phyloP scores from a whole-genome alignment of 2,329 filamentous ascomycete species.

The Aureobasidium sp. region DNA sequence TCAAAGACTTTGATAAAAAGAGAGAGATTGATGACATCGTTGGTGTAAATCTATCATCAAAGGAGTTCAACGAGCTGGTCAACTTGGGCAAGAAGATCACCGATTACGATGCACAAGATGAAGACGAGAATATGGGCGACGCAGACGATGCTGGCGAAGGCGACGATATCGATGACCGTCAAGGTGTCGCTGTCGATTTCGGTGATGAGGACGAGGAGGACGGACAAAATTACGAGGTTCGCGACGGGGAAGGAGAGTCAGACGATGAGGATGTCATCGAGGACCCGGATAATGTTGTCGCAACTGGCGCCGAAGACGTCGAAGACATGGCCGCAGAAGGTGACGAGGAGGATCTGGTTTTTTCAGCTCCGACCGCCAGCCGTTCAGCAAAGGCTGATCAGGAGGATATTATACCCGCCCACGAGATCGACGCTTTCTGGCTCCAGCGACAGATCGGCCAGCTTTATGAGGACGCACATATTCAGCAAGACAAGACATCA shows the following conservation, averaged over 20 bases:
- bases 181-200: conserved; percentile 96
- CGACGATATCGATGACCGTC: conserved; percentile 80
- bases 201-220: conserved; percentile 78
- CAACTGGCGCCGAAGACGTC: conserved; percentile 40
- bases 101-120: conserved; percentile 93
- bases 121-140: conserved; percentile 79
- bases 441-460: conserved; percentile 84
- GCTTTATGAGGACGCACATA: conserved; percentile 84
- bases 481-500: conserved; percentile 85
- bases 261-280: conserved; percentile 50
- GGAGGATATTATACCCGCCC: conserved; percentile 59
- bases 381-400: conserved; percentile 33
- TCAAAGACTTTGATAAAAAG: conserved; percentile 98
- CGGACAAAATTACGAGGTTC: conserved; percentile 78
- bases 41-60: conserved; percentile 71
- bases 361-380: conserved; percentile 49
- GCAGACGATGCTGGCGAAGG: conserved; percentile 56
- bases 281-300: conserved; percentile 5
- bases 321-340: conserved; percentile 36
- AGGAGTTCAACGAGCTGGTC: conserved; percentile 94
- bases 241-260: conserved; percentile 70
- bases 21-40: conserved; percentile 93
- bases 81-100: conserved; percentile 98
- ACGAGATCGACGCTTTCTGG: conserved; percentile 97
- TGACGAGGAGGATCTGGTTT: conserved; percentile 71